Evolutionary conservation across 768 basidiomycete genomes (phyloP), one percentile per base, ranked within the genome.

Genomic region (Lactarius indigo): DNA sequence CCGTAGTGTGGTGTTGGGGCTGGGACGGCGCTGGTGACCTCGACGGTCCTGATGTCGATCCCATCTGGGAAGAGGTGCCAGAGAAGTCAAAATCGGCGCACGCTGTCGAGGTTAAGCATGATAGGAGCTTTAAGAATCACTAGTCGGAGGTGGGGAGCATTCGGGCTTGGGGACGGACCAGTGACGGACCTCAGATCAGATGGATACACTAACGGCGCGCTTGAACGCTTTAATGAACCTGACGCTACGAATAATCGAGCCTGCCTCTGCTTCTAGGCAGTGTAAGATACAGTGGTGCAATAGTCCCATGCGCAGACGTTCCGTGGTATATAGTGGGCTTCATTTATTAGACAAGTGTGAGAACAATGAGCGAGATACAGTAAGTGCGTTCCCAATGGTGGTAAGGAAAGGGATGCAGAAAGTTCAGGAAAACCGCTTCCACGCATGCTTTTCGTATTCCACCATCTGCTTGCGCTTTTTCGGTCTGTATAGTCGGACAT

Each of bases 21-120:
- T 99, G 96, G 96, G 96, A 99, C 73, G 96, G 96, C 17, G 96
- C 96, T 3, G 96, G 96, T 23, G 96, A 99, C 74, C 84, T 99
- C 28, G 96, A 98, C 70, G 96, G 96, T 52, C 96, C 96, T 0
- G 96, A 98, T 73, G 93, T 99, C 7, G 96, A 98, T 72, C 96
- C 96, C 7, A 91, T 99, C 62, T 99, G 96, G 96, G 96, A 98
- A 76, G 74, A 76, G 39, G 89, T 90, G 87, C 79, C 90, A 5
- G 85, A 89, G 69, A 87, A 81, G 73, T 84, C 88, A 13, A 87
- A 78, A 57, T 75, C 74, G 2, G 23, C 78, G 0, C 86, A 87
- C 55, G 79, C 91, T 7, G 89, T 96, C 57, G 70, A 74, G 26
- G 85, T 96, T 37, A 84, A 84, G 72, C 95, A 96, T 71, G 82